Evolutionary conservation across 257 asterid genomes (phyloP).

Genomic region (Pogostemon cablin): DNA sequence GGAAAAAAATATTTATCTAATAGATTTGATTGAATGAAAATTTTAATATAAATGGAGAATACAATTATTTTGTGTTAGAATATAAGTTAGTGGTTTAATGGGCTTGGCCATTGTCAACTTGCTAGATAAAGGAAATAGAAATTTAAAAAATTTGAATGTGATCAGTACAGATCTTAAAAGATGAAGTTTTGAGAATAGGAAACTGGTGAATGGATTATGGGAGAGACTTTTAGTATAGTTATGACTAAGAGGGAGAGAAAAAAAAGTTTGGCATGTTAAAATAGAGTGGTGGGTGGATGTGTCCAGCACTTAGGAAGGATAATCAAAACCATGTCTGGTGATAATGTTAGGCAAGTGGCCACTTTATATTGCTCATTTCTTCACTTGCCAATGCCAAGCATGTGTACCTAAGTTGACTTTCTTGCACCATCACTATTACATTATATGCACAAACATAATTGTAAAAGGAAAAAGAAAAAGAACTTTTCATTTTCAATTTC

Average conservation of each 20-base stretch:
- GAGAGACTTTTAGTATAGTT: background rate
- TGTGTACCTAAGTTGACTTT: conserved; percentile 2
- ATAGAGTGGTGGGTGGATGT: conserved; percentile 9
- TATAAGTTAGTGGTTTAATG: too few species aligned
- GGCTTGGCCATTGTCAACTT: too few species aligned
- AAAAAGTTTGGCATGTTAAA: background rate
- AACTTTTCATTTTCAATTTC: conserved; percentile 10
- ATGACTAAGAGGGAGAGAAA: background rate
- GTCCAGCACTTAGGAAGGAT: background rate
- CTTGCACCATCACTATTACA: background rate
- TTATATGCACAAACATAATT: background rate
- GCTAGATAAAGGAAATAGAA: too few species aligned
- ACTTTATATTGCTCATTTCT: conserved; percentile 16
- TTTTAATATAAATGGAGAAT: too few species aligned
- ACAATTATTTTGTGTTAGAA: too few species aligned
- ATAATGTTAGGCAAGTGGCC: conserved; percentile 49
- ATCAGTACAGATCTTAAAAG: background rate
- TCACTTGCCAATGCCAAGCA: conserved; percentile 7
- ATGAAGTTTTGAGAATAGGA: background rate
- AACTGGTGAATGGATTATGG: background rate
- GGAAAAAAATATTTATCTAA: too few species aligned
- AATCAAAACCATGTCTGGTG: conserved; percentile 7
- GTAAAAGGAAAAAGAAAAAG: background rate
- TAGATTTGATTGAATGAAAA: too few species aligned
- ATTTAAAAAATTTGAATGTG: background rate